These are phyloP conservation scores for Cystobasidium sp. DNA, from an alignment of 1,284 basidiomycete species.

Conservation along the genomic window DNA sequence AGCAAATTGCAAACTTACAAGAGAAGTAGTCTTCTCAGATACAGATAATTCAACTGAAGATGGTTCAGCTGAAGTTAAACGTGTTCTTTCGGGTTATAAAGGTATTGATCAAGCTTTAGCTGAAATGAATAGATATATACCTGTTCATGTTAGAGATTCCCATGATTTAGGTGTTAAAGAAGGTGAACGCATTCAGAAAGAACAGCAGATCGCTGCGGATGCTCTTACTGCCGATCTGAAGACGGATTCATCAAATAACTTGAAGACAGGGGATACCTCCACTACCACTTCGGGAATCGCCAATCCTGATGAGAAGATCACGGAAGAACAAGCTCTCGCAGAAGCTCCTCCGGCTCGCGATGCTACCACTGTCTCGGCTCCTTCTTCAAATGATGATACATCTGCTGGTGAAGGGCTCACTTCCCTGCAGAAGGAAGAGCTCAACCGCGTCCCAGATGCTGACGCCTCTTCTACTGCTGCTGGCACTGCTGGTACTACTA, in stretches of 20 bases:
- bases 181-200: neutral
- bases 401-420: no score
- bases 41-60: constrained; percentile 13
- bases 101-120: constrained; percentile 22
- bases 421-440: neutral
- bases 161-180: constrained; percentile 11
- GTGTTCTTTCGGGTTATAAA: constrained; percentile 16
- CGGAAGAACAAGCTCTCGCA: neutral
- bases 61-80: constrained; percentile 19
- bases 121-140: constrained; percentile 28
- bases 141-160: constrained; percentile 6
- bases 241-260: no score
- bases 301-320: neutral
- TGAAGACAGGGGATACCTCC: neutral
- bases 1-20: constrained; percentile 15
- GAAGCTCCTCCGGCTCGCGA: neutral
- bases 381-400: neutral
- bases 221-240: constrained; percentile 1
- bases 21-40: constrained; percentile 28
- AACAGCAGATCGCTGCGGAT: constrained; percentile 5
- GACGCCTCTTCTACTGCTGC: neutral
- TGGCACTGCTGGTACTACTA: neutral
- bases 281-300: neutral
- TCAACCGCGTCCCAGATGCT: neutral
- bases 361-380: neutral